Evolutionary conservation across 2,329 filamentous ascomycete genomes (phyloP).

Genomic region (Fusarium buharicum): DNA sequence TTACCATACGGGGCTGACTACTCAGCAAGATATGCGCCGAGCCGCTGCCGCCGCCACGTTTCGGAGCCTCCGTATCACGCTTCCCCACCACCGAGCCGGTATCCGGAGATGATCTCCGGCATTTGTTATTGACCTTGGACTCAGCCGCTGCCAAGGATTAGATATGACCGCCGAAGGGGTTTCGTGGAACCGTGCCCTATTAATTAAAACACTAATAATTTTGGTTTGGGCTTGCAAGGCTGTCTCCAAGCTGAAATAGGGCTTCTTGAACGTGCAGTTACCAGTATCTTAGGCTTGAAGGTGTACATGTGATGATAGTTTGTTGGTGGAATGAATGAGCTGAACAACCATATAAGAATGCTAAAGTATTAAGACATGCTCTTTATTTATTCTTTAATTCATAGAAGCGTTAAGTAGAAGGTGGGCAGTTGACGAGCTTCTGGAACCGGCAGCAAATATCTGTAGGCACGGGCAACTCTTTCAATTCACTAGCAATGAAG

Average conservation of each 20-base stretch:
- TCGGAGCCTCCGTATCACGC: constrained; percentile 30
- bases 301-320: too few species aligned
- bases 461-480: constrained; percentile 3
- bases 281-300: too few species aligned
- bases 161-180: not conserved
- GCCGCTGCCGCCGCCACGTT: constrained; percentile 20
- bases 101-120: constrained; percentile 7
- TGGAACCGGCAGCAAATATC: not conserved
- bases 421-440: not conserved
- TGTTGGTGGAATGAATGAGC: too few species aligned
- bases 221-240: not conserved
- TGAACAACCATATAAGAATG: too few species aligned
- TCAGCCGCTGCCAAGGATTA: constrained; percentile 21
- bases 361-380: too few species aligned
- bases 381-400: too few species aligned
- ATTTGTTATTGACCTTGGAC: not conserved
- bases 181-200: not conserved
- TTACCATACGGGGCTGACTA: not conserved
- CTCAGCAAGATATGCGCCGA: constrained; percentile 16
- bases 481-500: constrained; percentile 3
- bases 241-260: too few species aligned
- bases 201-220: not conserved
- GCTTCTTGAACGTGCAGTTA: too few species aligned
- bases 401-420: too few species aligned
- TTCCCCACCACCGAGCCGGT: constrained; percentile 29